Evolutionary conservation across 768 basidiomycete species (phyloP).

Genomic region (Mycena rebaudengoi): DNA sequence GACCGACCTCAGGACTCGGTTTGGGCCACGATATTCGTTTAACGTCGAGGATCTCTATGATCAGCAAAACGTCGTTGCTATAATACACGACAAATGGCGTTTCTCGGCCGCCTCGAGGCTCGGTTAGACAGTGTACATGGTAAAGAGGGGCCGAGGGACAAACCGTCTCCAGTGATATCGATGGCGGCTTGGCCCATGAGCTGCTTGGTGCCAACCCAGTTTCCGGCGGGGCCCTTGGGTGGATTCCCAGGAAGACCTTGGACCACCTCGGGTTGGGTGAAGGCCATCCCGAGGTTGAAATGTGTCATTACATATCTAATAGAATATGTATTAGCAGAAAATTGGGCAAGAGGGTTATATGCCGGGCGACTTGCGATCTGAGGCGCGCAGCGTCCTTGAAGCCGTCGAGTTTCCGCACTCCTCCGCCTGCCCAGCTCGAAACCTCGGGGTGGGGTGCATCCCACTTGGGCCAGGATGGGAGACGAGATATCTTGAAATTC

Average conservation of each 20-base stretch:
- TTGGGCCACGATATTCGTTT: slow-evolving; percentile 29
- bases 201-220: slow-evolving; percentile 29
- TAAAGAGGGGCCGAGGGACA: not conserved
- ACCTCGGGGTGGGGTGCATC: slow-evolving; percentile 14
- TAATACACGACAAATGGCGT: slow-evolving; percentile 19
- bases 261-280: slow-evolving; percentile 26
- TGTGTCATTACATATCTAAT: slow-evolving; percentile 30
- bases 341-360: not conserved
- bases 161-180: slow-evolving; percentile 31
- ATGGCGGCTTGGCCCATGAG: slow-evolving; percentile 28
- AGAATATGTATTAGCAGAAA: not conserved
- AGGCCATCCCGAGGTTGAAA: slow-evolving; percentile 27
- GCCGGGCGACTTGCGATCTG: slow-evolving; percentile 9
- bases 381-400: slow-evolving; percentile 12
- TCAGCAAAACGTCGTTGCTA: slow-evolving; percentile 11
- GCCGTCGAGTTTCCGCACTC: not conserved
- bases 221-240: slow-evolving; percentile 8
- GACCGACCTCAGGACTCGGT: slow-evolving; percentile 19
- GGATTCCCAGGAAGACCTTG: slow-evolving; percentile 10
- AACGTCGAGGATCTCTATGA: slow-evolving; percentile 30
- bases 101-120: slow-evolving; percentile 20
- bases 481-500: slow-evolving; percentile 17
- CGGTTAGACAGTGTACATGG: not conserved
- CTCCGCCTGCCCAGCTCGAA: not conserved
- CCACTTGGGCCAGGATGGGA: slow-evolving; percentile 21